Percentiles rank a stretch among this genome's conserved stretches.
Conservation (phyloP, 108 stramenopile genomes). For the Fistulifera solaris region DNA sequence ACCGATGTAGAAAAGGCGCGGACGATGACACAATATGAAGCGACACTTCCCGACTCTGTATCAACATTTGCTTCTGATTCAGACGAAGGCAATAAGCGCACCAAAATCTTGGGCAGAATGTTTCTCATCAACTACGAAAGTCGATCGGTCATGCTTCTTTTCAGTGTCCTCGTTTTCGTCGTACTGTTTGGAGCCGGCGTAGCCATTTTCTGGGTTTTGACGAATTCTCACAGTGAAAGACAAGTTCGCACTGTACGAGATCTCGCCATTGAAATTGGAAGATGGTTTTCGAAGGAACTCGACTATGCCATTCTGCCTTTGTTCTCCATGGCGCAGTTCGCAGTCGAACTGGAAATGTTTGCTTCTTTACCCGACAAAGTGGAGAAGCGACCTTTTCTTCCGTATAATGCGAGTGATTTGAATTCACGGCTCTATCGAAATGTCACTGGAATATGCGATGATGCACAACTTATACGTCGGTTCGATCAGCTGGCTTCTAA, state of each 20-base stretch:
- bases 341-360: constrained; percentile 14
- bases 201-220: not conserved
- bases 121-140: too few species aligned
- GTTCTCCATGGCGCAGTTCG: constrained; percentile 24
- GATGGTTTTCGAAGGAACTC: constrained; percentile 18
- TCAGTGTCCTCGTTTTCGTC: constrained; percentile 7
- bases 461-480: constrained; percentile 7
- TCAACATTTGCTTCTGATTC: too few species aligned
- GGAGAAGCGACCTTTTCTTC: not conserved
- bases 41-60: too few species aligned
- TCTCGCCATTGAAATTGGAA: constrained; percentile 13
- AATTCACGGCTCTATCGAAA: constrained; percentile 11
- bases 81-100: too few species aligned
- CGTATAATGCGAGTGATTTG: not conserved
- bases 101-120: too few species aligned
- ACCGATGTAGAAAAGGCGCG: too few species aligned
- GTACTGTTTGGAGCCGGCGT: constrained; percentile 9
- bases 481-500: constrained; percentile 15
- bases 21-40: too few species aligned
- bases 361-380: constrained; percentile 10
- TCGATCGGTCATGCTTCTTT: not conserved
- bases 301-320: constrained; percentile 21
- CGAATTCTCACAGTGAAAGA: constrained; percentile 1
- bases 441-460: constrained; percentile 20
- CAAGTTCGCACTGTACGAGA: not conserved